Evolutionary conservation across 768 basidiomycete species (phyloP), one percentile per base, ranked within the genome.

Genomic region (Infundibulicybe gibba): DNA sequence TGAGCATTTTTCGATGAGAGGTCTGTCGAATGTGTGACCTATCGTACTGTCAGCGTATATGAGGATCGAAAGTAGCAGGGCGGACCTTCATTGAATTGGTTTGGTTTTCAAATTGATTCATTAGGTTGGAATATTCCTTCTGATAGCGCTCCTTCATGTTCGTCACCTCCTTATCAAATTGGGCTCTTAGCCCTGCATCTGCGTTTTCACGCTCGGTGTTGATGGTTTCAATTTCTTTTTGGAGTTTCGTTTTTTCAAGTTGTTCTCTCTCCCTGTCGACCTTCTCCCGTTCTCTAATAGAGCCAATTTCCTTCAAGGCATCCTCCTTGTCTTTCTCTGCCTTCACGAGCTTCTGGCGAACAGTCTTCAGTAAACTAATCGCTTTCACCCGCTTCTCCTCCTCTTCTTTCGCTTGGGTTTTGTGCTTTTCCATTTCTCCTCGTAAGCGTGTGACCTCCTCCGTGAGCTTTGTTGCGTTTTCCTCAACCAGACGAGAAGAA

Each of bases 311-410:
- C 58, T 77, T 83, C 42, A 77, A 49, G 0, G 78, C 72, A 49
- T 95, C 93, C 32, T 97, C 94, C 55, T 81, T 81, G 17, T 95
- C 93, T 70, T 93, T 94, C 66, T 98, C 95, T 5, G 92, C 85
- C 60, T 93, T 97, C 21, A 97, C 91, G n/a, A 95, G 70, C 64
- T 97, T 99, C 67, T 93, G 86, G 46, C 97, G 72, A n/a, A 98
- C 90, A 1, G 93, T 93, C 68, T 97, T 97, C 48, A 99, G 71
- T 20, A 97, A 68, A 43, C 84, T 87, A 53, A 98, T 87, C 0
- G 94, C 94, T 59, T 98, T 99, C 15, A 84, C 81, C 11, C 95
- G 83, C 66, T 99, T 98, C 67, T 99, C 97, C 63, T 98, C 97
- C 61, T 98, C 97, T 50, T 97, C 94, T 62, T 90, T 97, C 5